Percentiles rank a stretch among this genome's conserved stretches.
phyloP scores from a whole-genome alignment of 495 filamentous ascomycete genomes.

The Achaetomiella virescens region DNA sequence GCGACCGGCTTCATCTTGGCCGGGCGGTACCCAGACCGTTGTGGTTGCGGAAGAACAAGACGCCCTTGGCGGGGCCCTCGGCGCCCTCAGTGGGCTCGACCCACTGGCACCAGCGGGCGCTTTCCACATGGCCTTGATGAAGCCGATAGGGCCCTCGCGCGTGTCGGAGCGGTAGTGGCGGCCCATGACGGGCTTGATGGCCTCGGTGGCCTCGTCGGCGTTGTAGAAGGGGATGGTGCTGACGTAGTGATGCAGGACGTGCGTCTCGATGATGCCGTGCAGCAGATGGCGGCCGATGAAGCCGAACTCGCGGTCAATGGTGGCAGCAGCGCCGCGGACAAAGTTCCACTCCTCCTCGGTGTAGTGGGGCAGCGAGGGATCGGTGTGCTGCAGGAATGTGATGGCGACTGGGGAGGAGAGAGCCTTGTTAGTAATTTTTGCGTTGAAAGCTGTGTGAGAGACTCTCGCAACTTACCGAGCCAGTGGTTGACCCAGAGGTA shows the following conservation, averaged over 20 bases:
- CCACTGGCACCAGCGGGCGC: conserved; percentile 69
- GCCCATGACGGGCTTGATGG: conserved; percentile 79
- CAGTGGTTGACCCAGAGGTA: conserved; percentile 99
- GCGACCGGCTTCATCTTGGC: conserved; percentile 19
- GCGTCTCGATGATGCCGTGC: conserved; percentile 89
- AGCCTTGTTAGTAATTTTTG: conserved; percentile 21
- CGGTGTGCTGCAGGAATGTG: conserved; percentile 89
- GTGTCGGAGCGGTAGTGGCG: conserved; percentile 69
- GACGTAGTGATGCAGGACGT: conserved; percentile 86
- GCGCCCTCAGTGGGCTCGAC: conserved; percentile 63
- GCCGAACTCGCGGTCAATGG: conserved; percentile 83
- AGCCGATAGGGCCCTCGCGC: conserved; percentile 55
- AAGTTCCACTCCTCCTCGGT: conserved; percentile 71
- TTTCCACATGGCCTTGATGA: conserved; percentile 59
- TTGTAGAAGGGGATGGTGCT: conserved; percentile 85
- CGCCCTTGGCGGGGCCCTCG: conserved; percentile 55
- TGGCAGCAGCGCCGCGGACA: conserved; percentile 76
- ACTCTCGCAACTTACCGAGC: conserved; percentile 54
- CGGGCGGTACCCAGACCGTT: conserved; percentile 66
- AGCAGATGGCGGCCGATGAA: conserved; percentile 81
- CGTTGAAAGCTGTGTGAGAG: not conserved
- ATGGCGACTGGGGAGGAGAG: conserved; percentile 54
- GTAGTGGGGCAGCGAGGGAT: conserved; percentile 82
- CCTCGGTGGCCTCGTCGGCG: conserved; percentile 79
- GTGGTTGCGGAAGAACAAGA: conserved; percentile 67